Evolutionary conservation across 2,329 filamentous ascomycete genomes (phyloP).

Genomic region (Xylaria sp.): DNA sequence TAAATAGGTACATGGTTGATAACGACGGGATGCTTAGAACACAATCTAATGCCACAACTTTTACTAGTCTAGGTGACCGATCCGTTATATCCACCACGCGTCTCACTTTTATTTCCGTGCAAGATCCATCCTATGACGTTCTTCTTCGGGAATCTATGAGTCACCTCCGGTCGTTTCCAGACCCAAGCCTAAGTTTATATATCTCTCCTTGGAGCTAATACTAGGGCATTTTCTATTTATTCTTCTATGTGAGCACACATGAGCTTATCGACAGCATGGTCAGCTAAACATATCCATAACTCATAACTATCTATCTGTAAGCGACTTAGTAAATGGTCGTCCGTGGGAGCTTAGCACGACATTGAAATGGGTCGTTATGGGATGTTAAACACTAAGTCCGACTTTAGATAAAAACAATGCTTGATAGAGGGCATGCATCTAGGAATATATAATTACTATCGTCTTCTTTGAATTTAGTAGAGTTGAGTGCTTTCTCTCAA

Average conservation of each 20-base stretch:
- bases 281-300: no score
- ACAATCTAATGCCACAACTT: neutral
- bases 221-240: no score
- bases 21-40: conserved; percentile 19
- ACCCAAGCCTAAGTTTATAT: no score
- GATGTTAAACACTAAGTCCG: no score
- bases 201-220: no score
- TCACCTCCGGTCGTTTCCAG: no score
- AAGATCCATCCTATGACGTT: neutral
- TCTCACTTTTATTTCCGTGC: neutral
- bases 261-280: no score
- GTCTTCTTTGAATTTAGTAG: neutral
- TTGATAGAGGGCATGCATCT: neutral
- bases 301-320: no score
- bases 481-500: neutral
- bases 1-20: neutral
- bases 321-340: no score
- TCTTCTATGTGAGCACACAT: no score
- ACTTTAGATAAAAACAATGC: neutral
- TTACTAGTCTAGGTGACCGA: neutral
- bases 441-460: neutral
- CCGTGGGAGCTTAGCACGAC: no score
- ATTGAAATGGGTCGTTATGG: no score
- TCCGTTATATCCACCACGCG: neutral
- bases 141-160: neutral